These are phyloP conservation scores for Peniophora sp. DNA, from an alignment of 1,284 basidiomycete genomes.

Conservation along the genomic window DNA sequence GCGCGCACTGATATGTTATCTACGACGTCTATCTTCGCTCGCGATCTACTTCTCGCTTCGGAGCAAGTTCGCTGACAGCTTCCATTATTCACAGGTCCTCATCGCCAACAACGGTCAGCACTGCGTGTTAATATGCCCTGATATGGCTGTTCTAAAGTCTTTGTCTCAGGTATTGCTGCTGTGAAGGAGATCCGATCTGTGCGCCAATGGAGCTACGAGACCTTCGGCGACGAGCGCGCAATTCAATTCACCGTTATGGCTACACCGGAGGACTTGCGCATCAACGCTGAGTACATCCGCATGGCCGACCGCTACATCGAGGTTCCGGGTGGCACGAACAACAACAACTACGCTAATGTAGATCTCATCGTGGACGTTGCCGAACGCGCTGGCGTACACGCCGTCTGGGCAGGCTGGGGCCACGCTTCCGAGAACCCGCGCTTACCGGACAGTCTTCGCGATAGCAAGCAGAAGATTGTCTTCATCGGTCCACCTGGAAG, in stretches of 20 bases:
- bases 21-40: no score
- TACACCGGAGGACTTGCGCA: conserved; percentile 96
- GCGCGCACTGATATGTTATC: no score
- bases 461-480: conserved; percentile 92
- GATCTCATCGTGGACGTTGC: conserved; percentile 99
- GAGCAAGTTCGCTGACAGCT: no score
- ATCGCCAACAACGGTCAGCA: conserved; percentile 91
- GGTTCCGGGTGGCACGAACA: conserved; percentile 97
- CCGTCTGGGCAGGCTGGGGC: conserved; percentile 99
- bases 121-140: neutral
- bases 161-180: conserved; percentile 80
- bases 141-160: conserved; percentile 12
- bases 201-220: conserved; percentile 99
- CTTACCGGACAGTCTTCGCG: conserved; percentile 89
- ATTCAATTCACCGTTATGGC: conserved; percentile 99
- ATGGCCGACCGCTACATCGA: conserved; percentile 99
- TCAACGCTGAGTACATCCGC: conserved; percentile 99
- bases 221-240: conserved; percentile 92
- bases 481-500: conserved; percentile 99
- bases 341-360: conserved; percentile 99
- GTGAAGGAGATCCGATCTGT: conserved; percentile 99
- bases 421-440: conserved; percentile 99
- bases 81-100: conserved; percentile 49
- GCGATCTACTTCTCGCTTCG: no score
- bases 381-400: conserved; percentile 95